Percentiles rank a stretch among this genome's conserved stretches.
phyloP scores from a whole-genome alignment of 2,329 filamentous ascomycete genomes.

The Sordariomycetes sp. region DNA sequence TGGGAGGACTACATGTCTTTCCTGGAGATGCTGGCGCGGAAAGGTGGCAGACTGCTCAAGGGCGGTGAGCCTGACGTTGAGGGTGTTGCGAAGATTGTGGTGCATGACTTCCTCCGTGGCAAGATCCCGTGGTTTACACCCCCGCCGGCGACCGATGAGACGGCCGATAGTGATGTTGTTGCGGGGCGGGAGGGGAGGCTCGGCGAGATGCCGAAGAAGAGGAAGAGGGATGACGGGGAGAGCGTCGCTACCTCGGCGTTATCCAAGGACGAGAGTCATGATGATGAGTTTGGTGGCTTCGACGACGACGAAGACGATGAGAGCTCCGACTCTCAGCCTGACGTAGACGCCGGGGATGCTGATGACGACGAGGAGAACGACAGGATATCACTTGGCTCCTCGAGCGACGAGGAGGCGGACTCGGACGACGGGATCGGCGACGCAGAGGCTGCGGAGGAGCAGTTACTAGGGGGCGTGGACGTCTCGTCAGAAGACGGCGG shows the following conservation, averaged over 20 bases:
- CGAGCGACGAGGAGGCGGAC: constrained; percentile 14
- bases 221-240: constrained; percentile 45
- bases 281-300: constrained; percentile 33
- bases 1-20: constrained; percentile 71
- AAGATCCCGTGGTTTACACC: constrained; percentile 95
- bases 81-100: constrained; percentile 88
- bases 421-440: constrained; percentile 17
- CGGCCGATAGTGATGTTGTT: constrained; percentile 34
- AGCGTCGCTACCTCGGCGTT: constrained; percentile 17
- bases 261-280: constrained; percentile 18
- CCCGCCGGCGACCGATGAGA: constrained; percentile 45
- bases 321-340: constrained; percentile 15
- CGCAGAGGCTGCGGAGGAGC: constrained; percentile 1
- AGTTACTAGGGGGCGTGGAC: background rate
- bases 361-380: constrained; percentile 24
- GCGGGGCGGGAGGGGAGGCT: constrained; percentile 64
- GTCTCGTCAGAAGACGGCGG: background rate
- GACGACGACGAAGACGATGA: constrained; percentile 21
- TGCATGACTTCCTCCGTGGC: constrained; percentile 91
- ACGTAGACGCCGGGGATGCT: constrained; percentile 7
- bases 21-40: constrained; percentile 74
- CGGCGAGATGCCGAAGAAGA: constrained; percentile 79
- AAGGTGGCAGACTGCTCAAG: constrained; percentile 73
- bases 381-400: constrained; percentile 27
- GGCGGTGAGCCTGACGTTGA: constrained; percentile 93